These are phyloP conservation scores for Lactifluus pinguis DNA, from an alignment of 768 basidiomycete species.

Conservation along the genomic window DNA sequence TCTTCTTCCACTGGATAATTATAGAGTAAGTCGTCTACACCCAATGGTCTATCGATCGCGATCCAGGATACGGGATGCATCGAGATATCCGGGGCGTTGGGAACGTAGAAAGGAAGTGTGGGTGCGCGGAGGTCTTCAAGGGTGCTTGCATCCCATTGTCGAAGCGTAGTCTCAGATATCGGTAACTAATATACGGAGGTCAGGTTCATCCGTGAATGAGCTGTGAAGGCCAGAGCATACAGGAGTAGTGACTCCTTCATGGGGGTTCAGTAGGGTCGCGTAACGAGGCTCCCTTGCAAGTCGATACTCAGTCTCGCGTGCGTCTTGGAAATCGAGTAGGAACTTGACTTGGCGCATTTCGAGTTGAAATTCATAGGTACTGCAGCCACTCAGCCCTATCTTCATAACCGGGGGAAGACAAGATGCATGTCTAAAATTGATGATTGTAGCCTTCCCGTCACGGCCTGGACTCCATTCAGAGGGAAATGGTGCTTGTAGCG, in stretches of 20 bases:
- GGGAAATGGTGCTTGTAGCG: background rate
- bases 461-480: constrained; percentile 23
- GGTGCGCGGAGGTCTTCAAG: constrained; percentile 4
- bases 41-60: background rate
- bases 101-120: constrained; percentile 1
- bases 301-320: constrained; percentile 22
- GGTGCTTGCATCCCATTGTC: constrained; percentile 13
- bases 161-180: constrained; percentile 10
- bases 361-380: constrained; percentile 32
- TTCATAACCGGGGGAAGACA: constrained; percentile 22
- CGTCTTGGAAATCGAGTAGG: constrained; percentile 38
- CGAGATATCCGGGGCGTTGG: background rate
- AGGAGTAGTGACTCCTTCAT: background rate
- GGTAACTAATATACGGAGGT: constrained; percentile 3
- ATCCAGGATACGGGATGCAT: constrained; percentile 9
- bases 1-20: background rate
- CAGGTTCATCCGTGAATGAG: background rate
- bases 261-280: background rate
- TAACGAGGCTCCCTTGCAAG: background rate
- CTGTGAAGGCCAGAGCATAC: background rate
- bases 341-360: constrained; percentile 53
- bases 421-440: constrained; percentile 42
- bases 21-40: background rate
- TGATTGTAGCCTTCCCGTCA: constrained; percentile 35
- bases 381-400: constrained; percentile 31